Evolutionary conservation across 2,329 filamentous ascomycete species (phyloP).

Genomic region (Scedosporium apiospermum): DNA sequence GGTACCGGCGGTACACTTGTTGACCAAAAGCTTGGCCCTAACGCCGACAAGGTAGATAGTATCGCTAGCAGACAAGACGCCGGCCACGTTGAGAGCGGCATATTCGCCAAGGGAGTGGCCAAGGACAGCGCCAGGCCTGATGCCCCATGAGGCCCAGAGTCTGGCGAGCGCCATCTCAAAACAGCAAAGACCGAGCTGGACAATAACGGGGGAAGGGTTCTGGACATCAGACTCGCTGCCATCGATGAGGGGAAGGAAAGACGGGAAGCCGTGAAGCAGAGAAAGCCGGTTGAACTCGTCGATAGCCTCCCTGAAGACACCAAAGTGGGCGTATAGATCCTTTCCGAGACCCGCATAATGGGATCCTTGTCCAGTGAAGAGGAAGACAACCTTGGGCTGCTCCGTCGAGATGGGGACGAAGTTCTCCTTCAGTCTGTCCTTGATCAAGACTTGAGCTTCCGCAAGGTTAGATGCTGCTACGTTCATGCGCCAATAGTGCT

Average conservation of each 20-base stretch:
- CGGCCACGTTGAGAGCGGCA: constrained; percentile 60
- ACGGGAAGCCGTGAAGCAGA: constrained; percentile 43
- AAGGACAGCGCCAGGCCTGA: constrained; percentile 44
- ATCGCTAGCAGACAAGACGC: constrained; percentile 61
- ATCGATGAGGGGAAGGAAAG: constrained; percentile 38
- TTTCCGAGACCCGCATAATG: constrained; percentile 42
- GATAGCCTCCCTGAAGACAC: constrained; percentile 40
- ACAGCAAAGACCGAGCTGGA: constrained; percentile 44
- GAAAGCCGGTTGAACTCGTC: constrained; percentile 48
- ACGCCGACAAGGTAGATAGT: constrained; percentile 62
- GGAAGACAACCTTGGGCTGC: constrained; percentile 30
- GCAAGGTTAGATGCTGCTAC: constrained; percentile 30
- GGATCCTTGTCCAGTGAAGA: constrained; percentile 49
- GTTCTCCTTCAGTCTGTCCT: constrained; percentile 45
- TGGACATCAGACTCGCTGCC: constrained; percentile 31
- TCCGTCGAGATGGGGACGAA: constrained; percentile 43
- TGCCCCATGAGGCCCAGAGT: constrained; percentile 47
- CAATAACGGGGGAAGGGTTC: constrained; percentile 37
- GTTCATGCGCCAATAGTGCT: constrained; percentile 47
- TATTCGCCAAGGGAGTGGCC: constrained; percentile 65
- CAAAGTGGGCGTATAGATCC: constrained; percentile 36
- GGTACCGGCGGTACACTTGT: constrained; percentile 54
- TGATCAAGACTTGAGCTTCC: constrained; percentile 33
- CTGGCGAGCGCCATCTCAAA: constrained; percentile 48
- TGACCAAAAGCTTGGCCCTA: constrained; percentile 55